A percentile compares a stretch with the other conserved stretches of the same genome.
Conservation (phyloP, 1,139 yeast genomes). For the Debaryomyces singareniensis region DNA sequence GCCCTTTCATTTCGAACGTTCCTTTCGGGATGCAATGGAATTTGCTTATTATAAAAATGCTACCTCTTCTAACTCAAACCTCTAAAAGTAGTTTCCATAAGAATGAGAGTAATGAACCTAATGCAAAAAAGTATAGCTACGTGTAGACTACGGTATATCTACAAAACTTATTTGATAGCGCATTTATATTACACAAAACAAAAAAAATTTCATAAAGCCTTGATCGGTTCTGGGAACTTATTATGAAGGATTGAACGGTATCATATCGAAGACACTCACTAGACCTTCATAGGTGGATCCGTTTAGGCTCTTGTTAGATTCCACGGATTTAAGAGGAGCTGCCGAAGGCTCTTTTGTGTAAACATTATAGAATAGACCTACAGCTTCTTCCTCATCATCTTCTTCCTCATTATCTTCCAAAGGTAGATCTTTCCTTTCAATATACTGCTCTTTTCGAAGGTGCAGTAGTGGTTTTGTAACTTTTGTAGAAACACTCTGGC, state of each 20-base stretch:
- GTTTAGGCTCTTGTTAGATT: slow-evolving; percentile 5
- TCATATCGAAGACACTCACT: slow-evolving; percentile 23
- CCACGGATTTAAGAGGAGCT: slow-evolving; percentile 15
- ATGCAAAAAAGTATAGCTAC: too few species aligned
- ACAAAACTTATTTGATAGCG: too few species aligned
- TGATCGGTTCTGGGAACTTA: not conserved
- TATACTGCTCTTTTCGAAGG: slow-evolving; percentile 6
- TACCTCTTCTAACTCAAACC: too few species aligned
- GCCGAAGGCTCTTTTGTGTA: slow-evolving; percentile 28
- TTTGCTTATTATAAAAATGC: too few species aligned
- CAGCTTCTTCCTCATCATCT: slow-evolving; percentile 31
- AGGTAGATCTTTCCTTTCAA: slow-evolving; percentile 5
- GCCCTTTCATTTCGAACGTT: too few species aligned
- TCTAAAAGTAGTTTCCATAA: too few species aligned
- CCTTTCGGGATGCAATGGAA: too few species aligned
- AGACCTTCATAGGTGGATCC: slow-evolving; percentile 13
- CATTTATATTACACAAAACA: slow-evolving; percentile 1
- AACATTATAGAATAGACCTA: slow-evolving; percentile 32
- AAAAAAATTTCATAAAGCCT: not conserved
- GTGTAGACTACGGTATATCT: too few species aligned
- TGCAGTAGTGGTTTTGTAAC: slow-evolving; percentile 8
- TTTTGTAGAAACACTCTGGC: slow-evolving; percentile 14
- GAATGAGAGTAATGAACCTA: too few species aligned
- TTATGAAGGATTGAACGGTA: slow-evolving; percentile 33
- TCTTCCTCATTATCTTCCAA: slow-evolving; percentile 11